These are phyloP conservation scores for Xenoacremonium recifei DNA, from an alignment of 2,329 filamentous ascomycete genomes.

Conservation along the genomic window DNA sequence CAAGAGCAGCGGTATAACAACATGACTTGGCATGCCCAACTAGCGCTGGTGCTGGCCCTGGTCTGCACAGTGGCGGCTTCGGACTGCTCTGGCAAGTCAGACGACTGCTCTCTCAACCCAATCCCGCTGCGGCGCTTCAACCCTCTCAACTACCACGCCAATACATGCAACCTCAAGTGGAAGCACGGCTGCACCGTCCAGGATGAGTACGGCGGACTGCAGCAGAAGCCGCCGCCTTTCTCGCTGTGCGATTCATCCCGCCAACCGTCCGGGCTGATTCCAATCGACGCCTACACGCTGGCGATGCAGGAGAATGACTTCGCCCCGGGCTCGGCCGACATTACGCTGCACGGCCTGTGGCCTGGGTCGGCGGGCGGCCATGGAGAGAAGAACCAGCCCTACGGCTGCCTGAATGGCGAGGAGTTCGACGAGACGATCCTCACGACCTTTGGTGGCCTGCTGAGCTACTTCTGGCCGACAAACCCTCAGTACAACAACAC, in stretches of 20 bases:
- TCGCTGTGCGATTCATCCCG: background rate
- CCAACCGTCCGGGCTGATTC: slow-evolving; percentile 3
- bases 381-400: slow-evolving; percentile 9
- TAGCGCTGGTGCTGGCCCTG: slow-evolving; percentile 6
- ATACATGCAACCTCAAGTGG: slow-evolving; percentile 8
- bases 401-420: slow-evolving; percentile 8
- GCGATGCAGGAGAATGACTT: slow-evolving; percentile 5
- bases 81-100: slow-evolving; percentile 6
- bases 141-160: slow-evolving; percentile 4
- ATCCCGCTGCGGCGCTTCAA: slow-evolving; percentile 3
- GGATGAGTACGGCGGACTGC: slow-evolving; percentile 1
- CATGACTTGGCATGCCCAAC: slow-evolving; percentile 6
- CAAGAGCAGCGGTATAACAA: too few relatives aligned
- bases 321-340: slow-evolving; percentile 1
- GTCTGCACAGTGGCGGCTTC: slow-evolving; percentile 1
- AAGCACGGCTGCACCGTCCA: background rate
- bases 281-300: slow-evolving; percentile 8
- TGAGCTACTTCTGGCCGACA: slow-evolving; percentile 10
- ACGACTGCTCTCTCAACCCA: slow-evolving; percentile 5
- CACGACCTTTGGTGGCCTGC: slow-evolving; percentile 6
- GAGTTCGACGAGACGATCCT: slow-evolving; percentile 9
- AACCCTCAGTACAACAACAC: slow-evolving; percentile 8
- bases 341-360: slow-evolving; percentile 10
- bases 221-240: slow-evolving; percentile 8
- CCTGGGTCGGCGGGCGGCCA: slow-evolving; percentile 3